phyloP scores from a whole-genome alignment of 805 yeast species.

The Ogataea paraovalis region DNA sequence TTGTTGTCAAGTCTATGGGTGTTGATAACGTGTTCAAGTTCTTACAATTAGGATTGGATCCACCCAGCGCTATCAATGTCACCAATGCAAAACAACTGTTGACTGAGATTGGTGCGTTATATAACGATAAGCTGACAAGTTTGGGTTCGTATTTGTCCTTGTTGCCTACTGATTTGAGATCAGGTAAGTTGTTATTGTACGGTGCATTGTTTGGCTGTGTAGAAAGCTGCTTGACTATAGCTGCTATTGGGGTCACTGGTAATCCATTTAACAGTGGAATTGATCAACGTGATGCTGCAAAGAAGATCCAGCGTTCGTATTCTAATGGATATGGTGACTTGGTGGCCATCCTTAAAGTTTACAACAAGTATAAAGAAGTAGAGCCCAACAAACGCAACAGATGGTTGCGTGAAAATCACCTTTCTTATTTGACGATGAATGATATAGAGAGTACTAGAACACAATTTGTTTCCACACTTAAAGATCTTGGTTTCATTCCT shows the following conservation, averaged over 20 bases:
- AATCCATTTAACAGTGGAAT: conserved; percentile 62
- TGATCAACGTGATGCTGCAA: conserved; percentile 65
- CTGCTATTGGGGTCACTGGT: conserved; percentile 70
- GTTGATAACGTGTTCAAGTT: conserved; percentile 66
- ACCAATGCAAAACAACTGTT: conserved; percentile 48
- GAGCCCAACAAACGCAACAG: conserved; percentile 32
- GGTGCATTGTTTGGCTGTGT: conserved; percentile 83
- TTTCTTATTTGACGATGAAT: conserved; percentile 61
- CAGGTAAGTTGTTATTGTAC: conserved; percentile 76
- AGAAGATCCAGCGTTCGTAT: conserved; percentile 37
- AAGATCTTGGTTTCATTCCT: conserved; percentile 76
- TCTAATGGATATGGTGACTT: conserved; percentile 68
- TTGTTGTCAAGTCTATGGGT: conserved; percentile 88
- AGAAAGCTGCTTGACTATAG: conserved; percentile 73
- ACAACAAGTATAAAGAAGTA: conserved; percentile 44
- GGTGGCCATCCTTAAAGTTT: conserved; percentile 60
- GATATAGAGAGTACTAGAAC: conserved; percentile 68
- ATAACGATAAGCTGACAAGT: conserved; percentile 52
- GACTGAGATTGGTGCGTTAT: conserved; percentile 70
- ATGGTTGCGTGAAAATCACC: conserved; percentile 50
- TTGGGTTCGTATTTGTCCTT: conserved; percentile 76
- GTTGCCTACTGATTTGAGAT: conserved; percentile 81
- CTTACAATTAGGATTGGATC: conserved; percentile 72
- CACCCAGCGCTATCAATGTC: conserved; percentile 60
- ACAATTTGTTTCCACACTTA: conserved; percentile 67